phyloP scores from a whole-genome alignment of 371 early-diverging fungal species.

The Dinochytrium kinnereticum region DNA sequence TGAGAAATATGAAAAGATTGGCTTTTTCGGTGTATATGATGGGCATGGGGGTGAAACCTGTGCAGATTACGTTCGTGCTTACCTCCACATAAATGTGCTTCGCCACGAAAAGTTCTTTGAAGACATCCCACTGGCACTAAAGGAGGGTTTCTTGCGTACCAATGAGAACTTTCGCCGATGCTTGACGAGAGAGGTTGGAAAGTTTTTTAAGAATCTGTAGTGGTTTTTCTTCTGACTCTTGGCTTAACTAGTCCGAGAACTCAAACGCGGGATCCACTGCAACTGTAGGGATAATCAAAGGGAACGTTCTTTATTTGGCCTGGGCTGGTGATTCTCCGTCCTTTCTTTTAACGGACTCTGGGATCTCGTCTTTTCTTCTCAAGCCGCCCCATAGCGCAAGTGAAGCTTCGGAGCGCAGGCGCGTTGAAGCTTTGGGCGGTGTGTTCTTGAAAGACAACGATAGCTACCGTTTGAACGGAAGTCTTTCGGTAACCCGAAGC shows the following conservation, averaged over 20 bases:
- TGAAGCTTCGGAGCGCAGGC: slow-evolving; percentile 15
- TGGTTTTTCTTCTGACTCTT: background rate
- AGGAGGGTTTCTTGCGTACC: slow-evolving; percentile 5
- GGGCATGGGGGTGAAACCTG: slow-evolving; percentile 22
- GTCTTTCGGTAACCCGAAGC: slow-evolving; percentile 18
- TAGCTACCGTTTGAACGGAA: slow-evolving; percentile 19
- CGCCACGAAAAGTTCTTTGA: slow-evolving; percentile 10
- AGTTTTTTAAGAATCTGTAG: background rate
- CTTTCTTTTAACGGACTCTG: slow-evolving; percentile 18
- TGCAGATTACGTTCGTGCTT: slow-evolving; percentile 11
- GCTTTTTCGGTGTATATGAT: slow-evolving; percentile 17
- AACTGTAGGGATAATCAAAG: slow-evolving; percentile 5
- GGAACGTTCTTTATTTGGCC: slow-evolving; percentile 3
- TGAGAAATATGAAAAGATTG: background rate
- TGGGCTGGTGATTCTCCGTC: slow-evolving; percentile 28
- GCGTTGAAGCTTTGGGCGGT: slow-evolving; percentile 21
- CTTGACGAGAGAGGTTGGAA: slow-evolving; percentile 16
- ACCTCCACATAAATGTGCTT: slow-evolving; percentile 17
- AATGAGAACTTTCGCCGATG: slow-evolving; percentile 4
- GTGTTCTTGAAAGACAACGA: slow-evolving; percentile 21
- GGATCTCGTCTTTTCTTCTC: background rate
- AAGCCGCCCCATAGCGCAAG: slow-evolving; percentile 5
- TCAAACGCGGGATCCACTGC: slow-evolving; percentile 20
- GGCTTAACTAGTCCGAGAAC: background rate
- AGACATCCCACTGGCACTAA: slow-evolving; percentile 2